Percentiles rank a stretch among this genome's conserved stretches.
phyloP scores from a whole-genome alignment of 208 protist genomes.

The Baffinella frigidus region DNA sequence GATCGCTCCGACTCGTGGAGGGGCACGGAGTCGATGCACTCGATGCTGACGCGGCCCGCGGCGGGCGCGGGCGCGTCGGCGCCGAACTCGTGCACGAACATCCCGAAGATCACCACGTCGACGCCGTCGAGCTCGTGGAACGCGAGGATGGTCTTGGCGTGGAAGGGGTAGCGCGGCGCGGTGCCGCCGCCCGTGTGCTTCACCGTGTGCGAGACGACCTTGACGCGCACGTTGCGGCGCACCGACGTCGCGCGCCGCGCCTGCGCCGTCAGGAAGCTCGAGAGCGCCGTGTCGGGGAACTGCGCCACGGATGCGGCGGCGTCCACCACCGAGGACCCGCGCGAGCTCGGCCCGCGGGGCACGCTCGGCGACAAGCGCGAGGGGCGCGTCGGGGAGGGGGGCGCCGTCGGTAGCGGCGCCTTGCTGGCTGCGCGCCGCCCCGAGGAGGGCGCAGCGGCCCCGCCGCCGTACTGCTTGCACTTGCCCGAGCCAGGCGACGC shows the following conservation, averaged over 20 bases:
- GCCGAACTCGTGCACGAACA: conserved; percentile 60
- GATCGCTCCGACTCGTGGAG: background rate
- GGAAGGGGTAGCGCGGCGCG: conserved; percentile 40
- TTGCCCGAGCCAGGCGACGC: too few species aligned
- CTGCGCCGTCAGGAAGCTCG: background rate
- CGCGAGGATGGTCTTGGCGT: conserved; percentile 3
- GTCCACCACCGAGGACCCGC: too few species aligned
- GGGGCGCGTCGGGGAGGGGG: background rate
- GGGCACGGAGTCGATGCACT: conserved; percentile 57
- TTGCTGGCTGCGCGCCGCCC: background rate
- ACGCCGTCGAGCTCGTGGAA: conserved; percentile 26
- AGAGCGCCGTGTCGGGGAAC: background rate
- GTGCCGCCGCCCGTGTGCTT: background rate
- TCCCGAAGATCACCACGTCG: conserved; percentile 37
- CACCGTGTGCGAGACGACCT: background rate
- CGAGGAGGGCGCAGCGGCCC: background rate
- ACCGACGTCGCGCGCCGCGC: background rate
- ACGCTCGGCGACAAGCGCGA: background rate
- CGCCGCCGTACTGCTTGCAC: too few species aligned
- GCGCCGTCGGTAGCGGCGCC: background rate
- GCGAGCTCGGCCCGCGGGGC: background rate
- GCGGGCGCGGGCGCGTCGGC: background rate
- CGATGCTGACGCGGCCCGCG: conserved; percentile 23
- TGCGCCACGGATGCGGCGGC: too few species aligned
- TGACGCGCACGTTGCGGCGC: background rate